Evolutionary conservation across 179 eudicot genomes (phyloP).

Genomic region (Camellia oleifera): DNA sequence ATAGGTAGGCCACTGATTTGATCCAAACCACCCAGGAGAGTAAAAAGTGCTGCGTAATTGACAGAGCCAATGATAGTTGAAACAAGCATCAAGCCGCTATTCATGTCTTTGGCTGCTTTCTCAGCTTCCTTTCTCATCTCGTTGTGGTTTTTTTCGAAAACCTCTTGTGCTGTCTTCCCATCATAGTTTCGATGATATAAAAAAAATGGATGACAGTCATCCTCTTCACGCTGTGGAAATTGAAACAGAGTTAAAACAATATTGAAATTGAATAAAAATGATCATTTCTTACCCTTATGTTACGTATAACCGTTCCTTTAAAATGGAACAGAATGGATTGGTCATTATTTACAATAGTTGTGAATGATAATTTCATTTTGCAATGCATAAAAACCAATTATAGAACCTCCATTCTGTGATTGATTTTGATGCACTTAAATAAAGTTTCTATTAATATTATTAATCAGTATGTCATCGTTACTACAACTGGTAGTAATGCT

Average conservation of each 20-base stretch:
- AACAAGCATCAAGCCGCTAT: constrained; percentile 11
- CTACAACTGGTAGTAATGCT: no score
- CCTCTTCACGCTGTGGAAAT: background rate
- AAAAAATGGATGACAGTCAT: background rate
- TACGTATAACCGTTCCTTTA: no score
- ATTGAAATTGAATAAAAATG: background rate
- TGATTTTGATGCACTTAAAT: no score
- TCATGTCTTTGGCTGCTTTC: constrained; percentile 7
- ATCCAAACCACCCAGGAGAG: constrained; percentile 13
- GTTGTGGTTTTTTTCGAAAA: background rate
- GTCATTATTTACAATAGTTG: no score
- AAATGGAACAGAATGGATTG: no score
- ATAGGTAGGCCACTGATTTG: background rate
- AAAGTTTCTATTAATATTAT: no score
- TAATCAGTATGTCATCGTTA: no score
- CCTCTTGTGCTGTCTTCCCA: background rate
- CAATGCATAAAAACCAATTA: no score
- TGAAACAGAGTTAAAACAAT: background rate
- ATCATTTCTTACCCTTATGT: no score
- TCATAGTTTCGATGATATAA: background rate
- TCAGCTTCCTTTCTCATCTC: background rate
- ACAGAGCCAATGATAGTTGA: constrained; percentile 13
- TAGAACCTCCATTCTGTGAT: no score
- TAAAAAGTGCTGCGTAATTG: constrained; percentile 12
- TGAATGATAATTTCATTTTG: no score